A percentile compares a stretch with the other conserved stretches of the same genome.
These are phyloP conservation scores for Podaxis sp. DNA, from an alignment of 768 basidiomycete species.

Conservation along the genomic window DNA sequence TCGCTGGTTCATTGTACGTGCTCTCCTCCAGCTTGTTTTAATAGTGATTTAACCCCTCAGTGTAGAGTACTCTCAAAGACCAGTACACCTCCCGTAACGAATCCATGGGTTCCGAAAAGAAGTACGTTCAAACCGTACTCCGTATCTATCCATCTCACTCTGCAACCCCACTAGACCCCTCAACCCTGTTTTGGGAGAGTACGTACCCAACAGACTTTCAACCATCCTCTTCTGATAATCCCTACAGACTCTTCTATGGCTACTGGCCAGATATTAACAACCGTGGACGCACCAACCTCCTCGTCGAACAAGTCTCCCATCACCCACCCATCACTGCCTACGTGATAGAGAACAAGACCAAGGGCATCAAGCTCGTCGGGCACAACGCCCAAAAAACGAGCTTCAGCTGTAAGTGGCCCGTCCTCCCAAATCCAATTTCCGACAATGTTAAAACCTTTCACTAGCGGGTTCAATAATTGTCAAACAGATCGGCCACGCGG, in stretches of 20 bases:
- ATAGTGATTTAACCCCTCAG: constrained; percentile 1
- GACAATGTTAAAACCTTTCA: not conserved
- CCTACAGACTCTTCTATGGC: constrained; percentile 80
- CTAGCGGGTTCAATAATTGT: constrained; percentile 76
- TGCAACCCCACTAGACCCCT: constrained; percentile 61
- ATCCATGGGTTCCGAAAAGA: constrained; percentile 71
- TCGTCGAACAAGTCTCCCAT: constrained; percentile 96
- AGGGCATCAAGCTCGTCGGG: constrained; percentile 76
- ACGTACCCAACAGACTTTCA: constrained; percentile 30
- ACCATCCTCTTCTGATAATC: not conserved
- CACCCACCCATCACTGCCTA: constrained; percentile 90
- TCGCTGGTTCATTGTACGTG: constrained; percentile 89
- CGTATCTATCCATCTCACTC: not conserved
- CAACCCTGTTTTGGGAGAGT: constrained; percentile 95
- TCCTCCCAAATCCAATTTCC: not conserved
- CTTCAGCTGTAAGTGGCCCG: constrained; percentile 62
- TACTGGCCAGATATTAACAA: constrained; percentile 76
- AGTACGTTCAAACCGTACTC: constrained; percentile 8
- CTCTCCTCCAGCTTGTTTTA: not conserved
- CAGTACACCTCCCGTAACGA: constrained; percentile 96
- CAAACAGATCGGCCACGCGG: constrained; percentile 93
- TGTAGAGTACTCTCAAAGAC: constrained; percentile 86
- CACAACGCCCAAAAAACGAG: constrained; percentile 96
- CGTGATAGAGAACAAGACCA: constrained; percentile 77
- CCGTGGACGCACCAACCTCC: constrained; percentile 78